Base-by-base conservation (phyloP, 192 early-diverging fungal genomes). In the Thamnidium elegans region DNA sequence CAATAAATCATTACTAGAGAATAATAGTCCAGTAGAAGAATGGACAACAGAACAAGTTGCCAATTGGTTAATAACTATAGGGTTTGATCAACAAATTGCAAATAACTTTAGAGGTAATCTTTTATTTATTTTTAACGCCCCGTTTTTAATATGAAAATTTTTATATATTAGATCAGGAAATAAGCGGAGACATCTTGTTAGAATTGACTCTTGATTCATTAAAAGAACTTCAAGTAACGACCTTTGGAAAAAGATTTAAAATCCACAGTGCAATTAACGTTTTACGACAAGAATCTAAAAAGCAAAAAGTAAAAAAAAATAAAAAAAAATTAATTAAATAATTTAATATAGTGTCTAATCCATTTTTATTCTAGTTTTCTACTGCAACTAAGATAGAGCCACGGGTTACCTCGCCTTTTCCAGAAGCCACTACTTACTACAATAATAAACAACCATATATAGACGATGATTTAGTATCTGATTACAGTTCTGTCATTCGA, bases 231-330 rank as follows among this genome's bases (percentile, higher is more conserved):
- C 79, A 88, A 31, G 78, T 90, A 42, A 79, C 50, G 42, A 78
- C 82, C 3, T 83, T 89, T 58, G 82, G 83, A 30, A 86, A 86
- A 65, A 79, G 89, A 0, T 80, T 86, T 64, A 81, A 86, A 36
- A 76, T 90, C 48, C 81, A 87, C 69, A 86, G 78, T 43, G 72
- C 78, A 50, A 90, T 90, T 36, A 72, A 74, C 13, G 72, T 73
- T 10, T 67, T 90, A 1, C 19, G 62, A 11, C 54, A 63, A 64
- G 61, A 64, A 44, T 7, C n/a, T 39, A 43, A 59, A n/a, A 58
- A 44, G 9, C 34, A 34, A 3, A 55, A 48, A 19, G 46, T 48
- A 15, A 17, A 5, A 13, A 48, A 15, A 9, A n/a, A n/a, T n/a
- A n/a, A 39, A 39, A 39, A 39, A 39, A 39, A 9, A 1, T 10